Evolutionary conservation across 2,329 filamentous ascomycete species (phyloP).

Genomic region (Penicillium occitanis): DNA sequence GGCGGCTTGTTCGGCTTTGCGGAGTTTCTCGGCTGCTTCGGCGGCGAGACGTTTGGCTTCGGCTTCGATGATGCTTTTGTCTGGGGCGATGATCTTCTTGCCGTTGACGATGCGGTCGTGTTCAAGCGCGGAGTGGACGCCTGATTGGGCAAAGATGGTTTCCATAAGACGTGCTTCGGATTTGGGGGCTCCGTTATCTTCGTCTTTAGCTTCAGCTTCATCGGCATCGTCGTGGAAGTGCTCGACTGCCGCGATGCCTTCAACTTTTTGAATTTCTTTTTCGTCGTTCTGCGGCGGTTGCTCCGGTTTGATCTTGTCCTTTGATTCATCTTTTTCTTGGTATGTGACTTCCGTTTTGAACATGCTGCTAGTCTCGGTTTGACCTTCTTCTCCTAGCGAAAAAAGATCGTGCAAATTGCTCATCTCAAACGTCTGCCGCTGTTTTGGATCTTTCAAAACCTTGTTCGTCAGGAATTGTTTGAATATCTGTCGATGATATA

Average conservation of each 20-base stretch:
- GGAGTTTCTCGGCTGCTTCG: conserved; percentile 73
- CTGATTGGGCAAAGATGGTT: conserved; percentile 81
- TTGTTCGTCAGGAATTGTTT: conserved; percentile 98
- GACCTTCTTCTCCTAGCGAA: conserved; percentile 67
- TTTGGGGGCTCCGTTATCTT: conserved; percentile 33
- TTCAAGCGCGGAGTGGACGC: conserved; percentile 86
- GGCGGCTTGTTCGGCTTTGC: conserved; percentile 70
- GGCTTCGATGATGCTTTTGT: conserved; percentile 73
- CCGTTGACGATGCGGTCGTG: conserved; percentile 89
- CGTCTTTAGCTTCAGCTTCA: conserved; percentile 12
- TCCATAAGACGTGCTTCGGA: conserved; percentile 77
- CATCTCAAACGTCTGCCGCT: conserved; percentile 85
- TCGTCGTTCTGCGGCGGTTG: conserved; percentile 33
- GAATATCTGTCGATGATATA: conserved; percentile 97
- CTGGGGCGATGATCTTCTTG: conserved; percentile 68
- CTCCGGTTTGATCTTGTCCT: conserved; percentile 6
- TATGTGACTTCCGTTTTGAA: conserved; percentile 81
- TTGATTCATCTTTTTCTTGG: conserved; percentile 38
- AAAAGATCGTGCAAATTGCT: conserved; percentile 92
- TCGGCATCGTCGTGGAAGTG: conserved; percentile 56
- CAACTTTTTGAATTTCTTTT: conserved; percentile 54
- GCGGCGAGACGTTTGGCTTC: conserved; percentile 80
- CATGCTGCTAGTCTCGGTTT: conserved; percentile 79
- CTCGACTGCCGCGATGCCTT: conserved; percentile 65
- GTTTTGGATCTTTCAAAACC: conserved; percentile 89